A percentile compares a stretch with the other conserved stretches of the same genome.
phyloP scores from a whole-genome alignment of 2,329 filamentous ascomycete species.

The Mycosphaerella sp. region DNA sequence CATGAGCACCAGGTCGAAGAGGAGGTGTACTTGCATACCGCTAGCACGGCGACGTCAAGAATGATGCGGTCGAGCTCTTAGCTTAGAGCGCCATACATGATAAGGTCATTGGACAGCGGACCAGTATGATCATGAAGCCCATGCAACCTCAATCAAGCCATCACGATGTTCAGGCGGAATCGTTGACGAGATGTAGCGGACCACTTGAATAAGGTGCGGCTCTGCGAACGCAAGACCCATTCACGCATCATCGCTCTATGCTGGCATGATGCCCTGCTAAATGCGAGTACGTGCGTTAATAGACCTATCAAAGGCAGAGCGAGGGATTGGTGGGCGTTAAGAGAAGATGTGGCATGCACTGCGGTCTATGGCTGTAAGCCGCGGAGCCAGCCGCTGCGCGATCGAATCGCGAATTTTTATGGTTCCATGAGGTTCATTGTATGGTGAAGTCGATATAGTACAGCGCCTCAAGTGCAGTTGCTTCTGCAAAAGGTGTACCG shows the following conservation, averaged over 20 bases:
- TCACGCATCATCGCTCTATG: slow-evolving; percentile 12
- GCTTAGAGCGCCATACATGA: slow-evolving; percentile 18
- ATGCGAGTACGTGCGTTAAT: not conserved
- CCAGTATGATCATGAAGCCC: slow-evolving; percentile 7
- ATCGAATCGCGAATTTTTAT: slow-evolving; percentile 3
- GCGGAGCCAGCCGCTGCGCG: not conserved
- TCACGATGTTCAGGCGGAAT: slow-evolving; percentile 7
- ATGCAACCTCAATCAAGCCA: slow-evolving; percentile 18
- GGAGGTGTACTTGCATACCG: slow-evolving; percentile 9
- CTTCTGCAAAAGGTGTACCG: slow-evolving; percentile 15
- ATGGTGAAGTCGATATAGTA: slow-evolving; percentile 17
- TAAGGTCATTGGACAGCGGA: slow-evolving; percentile 7
- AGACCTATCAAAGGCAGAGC: slow-evolving; percentile 5
- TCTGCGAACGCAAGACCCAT: slow-evolving; percentile 5
- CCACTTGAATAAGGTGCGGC: slow-evolving; percentile 20
- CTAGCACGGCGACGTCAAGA: slow-evolving; percentile 10
- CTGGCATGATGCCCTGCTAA: slow-evolving; percentile 2
- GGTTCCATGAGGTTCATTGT: not conserved
- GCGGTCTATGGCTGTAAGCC: slow-evolving; percentile 4
- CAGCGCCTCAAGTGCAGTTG: slow-evolving; percentile 19
- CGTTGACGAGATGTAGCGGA: not conserved
- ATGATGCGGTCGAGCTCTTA: slow-evolving; percentile 3
- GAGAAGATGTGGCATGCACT: too few relatives aligned
- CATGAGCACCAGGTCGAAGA: not conserved
- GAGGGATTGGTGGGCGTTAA: slow-evolving; percentile 1